Evolutionary conservation across 2,329 filamentous ascomycete species (phyloP).

Genomic region (Xylariaceae sp.): DNA sequence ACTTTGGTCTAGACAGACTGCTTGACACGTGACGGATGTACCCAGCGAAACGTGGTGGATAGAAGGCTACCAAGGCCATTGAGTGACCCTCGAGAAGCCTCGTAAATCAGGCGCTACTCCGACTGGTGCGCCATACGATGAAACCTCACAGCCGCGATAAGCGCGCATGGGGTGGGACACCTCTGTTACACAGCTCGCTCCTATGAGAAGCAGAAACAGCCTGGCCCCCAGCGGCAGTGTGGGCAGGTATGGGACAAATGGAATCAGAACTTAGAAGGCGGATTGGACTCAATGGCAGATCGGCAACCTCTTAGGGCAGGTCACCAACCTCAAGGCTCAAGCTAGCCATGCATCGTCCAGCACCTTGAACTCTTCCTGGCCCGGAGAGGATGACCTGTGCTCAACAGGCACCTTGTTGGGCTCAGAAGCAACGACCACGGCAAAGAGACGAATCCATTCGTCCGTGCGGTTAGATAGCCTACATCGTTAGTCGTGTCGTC

Average conservation of each 20-base stretch:
- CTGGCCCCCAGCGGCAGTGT: conserved; percentile 16
- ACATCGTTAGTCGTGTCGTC: conserved; percentile 2
- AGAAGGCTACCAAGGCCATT: background rate
- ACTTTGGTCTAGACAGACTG: too few relatives aligned
- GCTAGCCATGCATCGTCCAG: conserved; percentile 20
- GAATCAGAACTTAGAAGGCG: conserved; percentile 1
- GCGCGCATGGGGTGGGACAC: conserved; percentile 16
- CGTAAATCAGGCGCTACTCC: too few relatives aligned
- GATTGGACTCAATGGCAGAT: background rate
- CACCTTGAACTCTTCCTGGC: conserved; percentile 10
- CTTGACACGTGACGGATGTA: too few relatives aligned
- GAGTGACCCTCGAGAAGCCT: too few relatives aligned
- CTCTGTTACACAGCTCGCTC: conserved; percentile 10
- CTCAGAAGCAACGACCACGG: conserved; percentile 21
- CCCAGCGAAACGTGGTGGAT: too few relatives aligned
- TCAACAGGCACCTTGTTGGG: conserved; percentile 21
- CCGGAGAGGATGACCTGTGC: conserved; percentile 5
- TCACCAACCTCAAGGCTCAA: conserved; percentile 11
- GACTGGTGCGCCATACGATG: conserved; percentile 13
- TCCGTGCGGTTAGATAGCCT: conserved; percentile 28
- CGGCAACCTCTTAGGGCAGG: background rate
- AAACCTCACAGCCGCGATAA: conserved; percentile 20
- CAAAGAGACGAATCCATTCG: conserved; percentile 25
- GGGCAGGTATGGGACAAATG: conserved; percentile 6
- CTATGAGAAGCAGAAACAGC: conserved; percentile 6